Evolutionary conservation across 1,284 basidiomycete genomes (phyloP), one percentile per base, ranked within the genome.

Genomic region (Neotropicomus parvogracilis): DNA sequence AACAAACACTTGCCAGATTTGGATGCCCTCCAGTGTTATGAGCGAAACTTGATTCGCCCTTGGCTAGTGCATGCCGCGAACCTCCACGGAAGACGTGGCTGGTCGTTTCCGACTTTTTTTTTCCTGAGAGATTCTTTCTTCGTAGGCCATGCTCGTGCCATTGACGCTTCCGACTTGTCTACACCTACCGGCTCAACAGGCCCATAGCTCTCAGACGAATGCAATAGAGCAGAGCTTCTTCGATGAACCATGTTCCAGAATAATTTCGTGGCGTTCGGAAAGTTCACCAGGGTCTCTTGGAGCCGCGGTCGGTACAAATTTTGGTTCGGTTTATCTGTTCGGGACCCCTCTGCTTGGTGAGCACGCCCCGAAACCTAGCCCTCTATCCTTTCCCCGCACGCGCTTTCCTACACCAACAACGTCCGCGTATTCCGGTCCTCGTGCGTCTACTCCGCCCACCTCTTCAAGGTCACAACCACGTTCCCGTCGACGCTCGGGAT

Each of bases 241-340:
- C n/a, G 46, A 58, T 9, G 62, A 64, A 43, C 46, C 39, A 4
- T 53, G 48, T 16, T 47, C 63, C 7, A 51, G 29, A 9, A 44
- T 67, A 11, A 33, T 50, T 4, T 45, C 66, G 3, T 64, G 66
- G 66, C 43, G 53, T 10, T 41, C 52, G 6, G 32, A 43, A 8
- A 32, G 12, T 12, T 27, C 50, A 12, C 46, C 48, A 2, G 44
- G 49, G 9, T 39, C 40, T 20, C 44, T 55, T 21, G 52, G 60
- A n/a, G 54, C 40, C n/a, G 69, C 70, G 3, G 49, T 71, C 3
- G 71, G 71, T 9, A 66, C 63, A 26, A 52, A 62, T 19, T 56
- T 61, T n/a, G 69, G 69, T n/a, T 68, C 70, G 6, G 52, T 72
- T 0, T 70, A 67, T 48, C 49, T 70, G 16, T 70, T 71, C 46